A percentile compares a stretch with the other conserved stretches of the same genome.
phyloP scores from a whole-genome alignment of 371 early-diverging fungal genomes.

The Saksenaea oblongispora region DNA sequence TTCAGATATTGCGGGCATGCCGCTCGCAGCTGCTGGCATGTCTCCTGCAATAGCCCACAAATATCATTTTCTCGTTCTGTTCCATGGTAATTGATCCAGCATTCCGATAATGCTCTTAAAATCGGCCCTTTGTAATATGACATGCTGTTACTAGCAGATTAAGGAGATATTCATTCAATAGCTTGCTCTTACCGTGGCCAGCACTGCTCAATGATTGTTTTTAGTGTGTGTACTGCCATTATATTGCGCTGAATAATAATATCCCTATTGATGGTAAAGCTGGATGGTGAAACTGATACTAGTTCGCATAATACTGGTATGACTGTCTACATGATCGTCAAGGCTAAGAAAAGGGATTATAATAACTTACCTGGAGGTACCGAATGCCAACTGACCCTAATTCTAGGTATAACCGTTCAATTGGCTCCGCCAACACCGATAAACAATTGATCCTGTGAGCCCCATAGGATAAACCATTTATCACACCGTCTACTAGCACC shows the following conservation, averaged over 20 bases:
- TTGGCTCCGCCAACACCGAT: slow-evolving; percentile 17
- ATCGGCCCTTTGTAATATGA: slow-evolving; percentile 21
- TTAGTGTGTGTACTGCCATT: slow-evolving; percentile 17
- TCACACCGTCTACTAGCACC: slow-evolving; percentile 31
- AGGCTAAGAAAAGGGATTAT: neutral
- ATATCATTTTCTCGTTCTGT: slow-evolving; percentile 12
- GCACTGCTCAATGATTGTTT: slow-evolving; percentile 22
- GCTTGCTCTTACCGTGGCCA: slow-evolving; percentile 38
- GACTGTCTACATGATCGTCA: slow-evolving; percentile 3
- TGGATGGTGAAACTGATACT: neutral
- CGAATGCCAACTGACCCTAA: slow-evolving; percentile 24
- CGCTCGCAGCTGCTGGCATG: neutral
- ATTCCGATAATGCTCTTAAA: slow-evolving; percentile 24
- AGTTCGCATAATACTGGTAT: slow-evolving; percentile 17
- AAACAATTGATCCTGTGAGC: slow-evolving; percentile 24
- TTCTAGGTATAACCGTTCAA: slow-evolving; percentile 22
- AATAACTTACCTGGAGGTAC: slow-evolving; percentile 34
- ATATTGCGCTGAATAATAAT: slow-evolving; percentile 8
- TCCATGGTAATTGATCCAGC: slow-evolving; percentile 25
- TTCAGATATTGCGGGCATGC: neutral
- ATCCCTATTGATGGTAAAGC: neutral
- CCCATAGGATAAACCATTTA: slow-evolving; percentile 26
- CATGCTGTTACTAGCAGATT: slow-evolving; percentile 13
- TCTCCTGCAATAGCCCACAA: slow-evolving; percentile 13
- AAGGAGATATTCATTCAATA: neutral